A percentile compares a stretch with the other conserved stretches of the same genome.
phyloP scores from a whole-genome alignment of 306 rosid genomes.

The Corylus americana region DNA sequence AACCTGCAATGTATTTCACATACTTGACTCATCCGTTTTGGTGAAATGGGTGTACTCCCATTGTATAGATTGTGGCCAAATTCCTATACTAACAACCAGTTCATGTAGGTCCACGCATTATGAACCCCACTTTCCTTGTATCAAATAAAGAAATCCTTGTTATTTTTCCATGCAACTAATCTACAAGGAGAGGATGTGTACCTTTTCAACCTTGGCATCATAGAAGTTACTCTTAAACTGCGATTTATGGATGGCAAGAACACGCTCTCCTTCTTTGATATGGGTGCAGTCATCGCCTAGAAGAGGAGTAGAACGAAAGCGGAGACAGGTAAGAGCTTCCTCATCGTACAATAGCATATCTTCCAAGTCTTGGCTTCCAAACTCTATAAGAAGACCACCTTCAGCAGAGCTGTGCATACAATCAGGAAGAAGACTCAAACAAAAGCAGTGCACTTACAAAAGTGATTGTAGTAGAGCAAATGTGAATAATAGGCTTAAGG shows the following conservation, averaged over 20 bases:
- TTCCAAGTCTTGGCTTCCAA: slow-evolving; percentile 25
- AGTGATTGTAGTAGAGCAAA: not conserved
- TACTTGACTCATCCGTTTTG: not conserved
- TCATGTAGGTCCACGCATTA: not conserved
- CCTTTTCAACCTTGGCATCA: slow-evolving; percentile 33
- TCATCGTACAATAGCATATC: slow-evolving; percentile 26
- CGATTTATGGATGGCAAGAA: slow-evolving; percentile 20
- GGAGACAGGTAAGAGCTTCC: slow-evolving; percentile 7
- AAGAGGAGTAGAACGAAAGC: slow-evolving; percentile 22
- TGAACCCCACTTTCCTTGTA: not conserved
- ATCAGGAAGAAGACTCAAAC: slow-evolving; percentile 3
- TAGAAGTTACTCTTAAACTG: slow-evolving; percentile 11
- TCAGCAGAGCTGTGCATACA: slow-evolving; percentile 21
- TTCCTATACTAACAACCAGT: not conserved
- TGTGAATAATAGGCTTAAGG: not conserved
- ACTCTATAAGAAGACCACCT: slow-evolving; percentile 13
- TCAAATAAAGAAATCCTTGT: not conserved
- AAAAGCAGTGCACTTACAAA: not conserved
- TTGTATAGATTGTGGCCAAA: not conserved
- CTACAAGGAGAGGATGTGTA: not conserved
- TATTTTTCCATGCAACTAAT: not conserved
- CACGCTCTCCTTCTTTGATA: slow-evolving; percentile 25
- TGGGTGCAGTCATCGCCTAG: slow-evolving; percentile 21
- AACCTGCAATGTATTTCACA: not conserved
- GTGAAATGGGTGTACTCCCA: not conserved